Conservation (phyloP, 768 basidiomycete genomes). For the Tephrocybe rancida region DNA sequence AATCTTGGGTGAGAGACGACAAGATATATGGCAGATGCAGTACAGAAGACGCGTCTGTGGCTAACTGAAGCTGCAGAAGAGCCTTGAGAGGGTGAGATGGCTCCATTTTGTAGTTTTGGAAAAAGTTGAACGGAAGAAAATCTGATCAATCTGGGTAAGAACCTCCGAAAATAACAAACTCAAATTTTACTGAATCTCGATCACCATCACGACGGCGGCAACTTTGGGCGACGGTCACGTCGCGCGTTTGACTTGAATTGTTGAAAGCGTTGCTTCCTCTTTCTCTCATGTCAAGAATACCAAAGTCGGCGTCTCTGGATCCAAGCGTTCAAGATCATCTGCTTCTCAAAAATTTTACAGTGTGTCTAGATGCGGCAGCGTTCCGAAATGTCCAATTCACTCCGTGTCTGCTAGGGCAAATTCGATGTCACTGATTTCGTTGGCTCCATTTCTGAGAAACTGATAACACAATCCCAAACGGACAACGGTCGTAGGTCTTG, state of each 20-base stretch:
- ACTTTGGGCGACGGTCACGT: too few species aligned
- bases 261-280: neutral
- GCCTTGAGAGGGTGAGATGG: constrained; percentile 54
- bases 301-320: constrained; percentile 37
- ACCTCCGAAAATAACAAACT: constrained; percentile 16
- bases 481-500: constrained; percentile 69
- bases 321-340: constrained; percentile 56
- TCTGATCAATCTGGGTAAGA: neutral
- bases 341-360: constrained; percentile 58
- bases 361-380: constrained; percentile 20
- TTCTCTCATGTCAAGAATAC: constrained; percentile 10
- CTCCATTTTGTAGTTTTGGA: constrained; percentile 20
- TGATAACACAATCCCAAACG: constrained; percentile 84
- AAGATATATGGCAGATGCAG: constrained; percentile 62
- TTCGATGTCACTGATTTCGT: constrained; percentile 94
- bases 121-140: constrained; percentile 11
- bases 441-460: constrained; percentile 80
- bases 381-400: constrained; percentile 3
- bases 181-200: constrained; percentile 18
- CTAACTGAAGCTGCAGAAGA: constrained; percentile 71
- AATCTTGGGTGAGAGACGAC: constrained; percentile 50
- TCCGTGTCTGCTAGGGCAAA: constrained; percentile 58
- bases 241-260: neutral
- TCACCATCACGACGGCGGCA: neutral
- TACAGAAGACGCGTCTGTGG: constrained; percentile 65